These are phyloP conservation scores for Pseudogymnoascus sp. DNA, from an alignment of 2,329 filamentous ascomycete species.

Conservation along the genomic window DNA sequence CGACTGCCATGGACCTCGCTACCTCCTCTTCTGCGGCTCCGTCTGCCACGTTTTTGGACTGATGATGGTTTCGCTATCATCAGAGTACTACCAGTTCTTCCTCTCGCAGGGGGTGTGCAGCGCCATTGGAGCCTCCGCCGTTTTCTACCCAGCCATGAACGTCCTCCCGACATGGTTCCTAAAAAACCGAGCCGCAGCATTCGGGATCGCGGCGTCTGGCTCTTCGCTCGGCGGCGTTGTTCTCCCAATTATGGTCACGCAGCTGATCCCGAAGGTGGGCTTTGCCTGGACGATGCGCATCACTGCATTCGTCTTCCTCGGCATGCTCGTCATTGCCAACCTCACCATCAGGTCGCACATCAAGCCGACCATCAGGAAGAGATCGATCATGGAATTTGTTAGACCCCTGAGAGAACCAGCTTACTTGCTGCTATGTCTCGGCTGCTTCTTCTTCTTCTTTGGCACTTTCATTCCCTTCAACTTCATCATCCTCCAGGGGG, in stretches of 20 bases:
- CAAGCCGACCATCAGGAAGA: constrained; percentile 31
- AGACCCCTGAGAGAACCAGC: constrained; percentile 33
- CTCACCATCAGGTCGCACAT: constrained; percentile 46
- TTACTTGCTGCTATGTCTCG: constrained; percentile 32
- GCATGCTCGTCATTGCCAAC: constrained; percentile 43
- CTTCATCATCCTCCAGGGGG: constrained; percentile 33
- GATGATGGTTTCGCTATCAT: constrained; percentile 55
- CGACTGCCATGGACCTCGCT: constrained; percentile 55
- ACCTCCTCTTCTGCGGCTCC: constrained; percentile 44
- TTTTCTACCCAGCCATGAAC: constrained; percentile 38
- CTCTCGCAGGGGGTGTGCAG: constrained; percentile 41
- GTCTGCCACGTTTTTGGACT: constrained; percentile 52
- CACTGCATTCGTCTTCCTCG: constrained; percentile 48
- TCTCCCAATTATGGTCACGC: constrained; percentile 53
- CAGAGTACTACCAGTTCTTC: constrained; percentile 47
- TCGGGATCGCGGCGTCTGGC: constrained; percentile 42
- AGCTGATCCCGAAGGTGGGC: constrained; percentile 44
- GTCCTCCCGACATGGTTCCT: constrained; percentile 42
- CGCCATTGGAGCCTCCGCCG: constrained; percentile 37
- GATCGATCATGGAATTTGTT: constrained; percentile 30
- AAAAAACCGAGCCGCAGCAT: constrained; percentile 39
- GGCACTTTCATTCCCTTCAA: constrained; percentile 49
- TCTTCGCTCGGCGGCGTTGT: constrained; percentile 48
- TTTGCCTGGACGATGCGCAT: constrained; percentile 52
- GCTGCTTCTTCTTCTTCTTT: constrained; percentile 39